Evolutionary conservation across 2,329 filamentous ascomycete species (phyloP).

Genomic region (Penicillium sclerotiorum): DNA sequence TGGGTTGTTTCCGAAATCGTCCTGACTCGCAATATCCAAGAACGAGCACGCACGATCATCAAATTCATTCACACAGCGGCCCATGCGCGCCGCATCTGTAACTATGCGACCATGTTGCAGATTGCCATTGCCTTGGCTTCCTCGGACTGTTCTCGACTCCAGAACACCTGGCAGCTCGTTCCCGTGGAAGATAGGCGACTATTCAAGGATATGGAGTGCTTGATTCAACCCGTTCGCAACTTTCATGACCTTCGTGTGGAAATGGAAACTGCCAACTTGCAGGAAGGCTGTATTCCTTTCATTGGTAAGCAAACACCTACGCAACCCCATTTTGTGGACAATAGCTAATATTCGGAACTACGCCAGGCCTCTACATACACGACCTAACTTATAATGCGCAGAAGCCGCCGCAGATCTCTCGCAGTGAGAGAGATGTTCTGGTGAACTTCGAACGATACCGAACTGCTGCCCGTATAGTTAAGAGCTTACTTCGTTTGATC

Average conservation of each 20-base stretch:
- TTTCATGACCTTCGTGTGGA: slow-evolving; percentile 64
- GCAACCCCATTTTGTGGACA: not conserved
- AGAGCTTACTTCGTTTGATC: slow-evolving; percentile 63
- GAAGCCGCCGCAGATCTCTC: slow-evolving; percentile 61
- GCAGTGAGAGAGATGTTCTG: slow-evolving; percentile 54
- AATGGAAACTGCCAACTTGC: slow-evolving; percentile 63
- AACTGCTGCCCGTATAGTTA: slow-evolving; percentile 66
- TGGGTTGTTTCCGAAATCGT: slow-evolving; percentile 67
- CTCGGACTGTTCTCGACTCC: slow-evolving; percentile 59
- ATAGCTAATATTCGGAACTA: slow-evolving; percentile 1
- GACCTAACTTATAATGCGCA: slow-evolving; percentile 69
- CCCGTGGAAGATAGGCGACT: slow-evolving; percentile 56
- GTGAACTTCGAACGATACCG: slow-evolving; percentile 69
- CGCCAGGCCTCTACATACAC: slow-evolving; percentile 62
- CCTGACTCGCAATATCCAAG: slow-evolving; percentile 59
- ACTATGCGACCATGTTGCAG: slow-evolving; percentile 69
- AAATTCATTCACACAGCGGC: slow-evolving; percentile 67
- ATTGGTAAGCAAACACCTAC: slow-evolving; percentile 51
- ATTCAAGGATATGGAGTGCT: slow-evolving; percentile 60
- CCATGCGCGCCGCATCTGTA: slow-evolving; percentile 60
- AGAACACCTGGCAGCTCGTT: slow-evolving; percentile 62
- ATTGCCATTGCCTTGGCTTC: slow-evolving; percentile 65
- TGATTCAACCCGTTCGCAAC: slow-evolving; percentile 65
- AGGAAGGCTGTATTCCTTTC: slow-evolving; percentile 67
- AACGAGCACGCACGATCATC: slow-evolving; percentile 62